Percentiles rank a stretch among this genome's conserved stretches.
These are phyloP conservation scores for Lactifluus volemus DNA, from an alignment of 768 basidiomycete genomes.

Conservation along the genomic window DNA sequence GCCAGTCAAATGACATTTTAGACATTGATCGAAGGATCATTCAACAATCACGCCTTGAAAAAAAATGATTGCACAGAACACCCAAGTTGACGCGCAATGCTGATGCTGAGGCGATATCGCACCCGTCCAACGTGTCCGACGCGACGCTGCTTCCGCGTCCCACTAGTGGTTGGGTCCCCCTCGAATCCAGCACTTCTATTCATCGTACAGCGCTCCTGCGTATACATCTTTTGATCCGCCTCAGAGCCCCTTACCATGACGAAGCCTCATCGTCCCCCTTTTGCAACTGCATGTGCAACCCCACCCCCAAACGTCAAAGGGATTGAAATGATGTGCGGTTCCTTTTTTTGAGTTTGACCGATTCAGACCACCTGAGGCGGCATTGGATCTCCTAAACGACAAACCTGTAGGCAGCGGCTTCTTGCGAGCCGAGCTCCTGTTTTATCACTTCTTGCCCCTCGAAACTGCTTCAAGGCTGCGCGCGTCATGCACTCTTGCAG, in stretches of 20 bases:
- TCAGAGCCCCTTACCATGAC: too few species aligned
- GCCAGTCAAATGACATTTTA: background rate
- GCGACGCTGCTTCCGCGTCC: background rate
- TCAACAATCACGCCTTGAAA: background rate
- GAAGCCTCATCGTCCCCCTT: too few species aligned
- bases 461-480: background rate
- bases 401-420: background rate
- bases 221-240: too few species aligned
- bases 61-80: background rate
- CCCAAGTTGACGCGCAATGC: background rate
- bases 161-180: background rate
- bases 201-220: background rate
- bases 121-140: background rate
- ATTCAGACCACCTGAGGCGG: background rate
- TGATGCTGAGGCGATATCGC: background rate
- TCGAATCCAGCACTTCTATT: background rate
- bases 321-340: too few species aligned
- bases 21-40: background rate
- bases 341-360: too few species aligned
- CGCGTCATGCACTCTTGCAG: background rate
- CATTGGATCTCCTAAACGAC: background rate
- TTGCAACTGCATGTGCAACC: too few species aligned
- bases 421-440: background rate
- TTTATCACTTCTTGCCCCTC: background rate
- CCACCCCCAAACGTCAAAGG: too few species aligned